These are phyloP conservation scores for Cicer judaicum DNA, from an alignment of 306 rosid species.

Conservation along the genomic window DNA sequence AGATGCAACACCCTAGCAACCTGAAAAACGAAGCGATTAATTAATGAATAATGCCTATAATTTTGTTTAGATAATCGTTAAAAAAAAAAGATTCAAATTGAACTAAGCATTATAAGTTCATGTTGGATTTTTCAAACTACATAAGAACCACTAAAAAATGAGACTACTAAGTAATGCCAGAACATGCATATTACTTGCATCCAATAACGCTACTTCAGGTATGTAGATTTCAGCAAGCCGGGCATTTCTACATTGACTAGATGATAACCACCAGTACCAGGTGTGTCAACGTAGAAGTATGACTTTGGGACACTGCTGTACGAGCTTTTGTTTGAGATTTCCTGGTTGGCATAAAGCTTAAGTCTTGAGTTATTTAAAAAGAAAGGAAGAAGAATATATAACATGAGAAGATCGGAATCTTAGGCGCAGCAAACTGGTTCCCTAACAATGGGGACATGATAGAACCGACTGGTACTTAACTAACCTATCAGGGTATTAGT, in stretches of 20 bases:
- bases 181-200: conserved; percentile 34
- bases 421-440: neutral
- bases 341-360: neutral
- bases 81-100: conserved; percentile 4
- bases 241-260: conserved; percentile 3
- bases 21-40: conserved; percentile 57
- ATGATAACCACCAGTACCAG: conserved; percentile 7
- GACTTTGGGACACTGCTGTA: neutral
- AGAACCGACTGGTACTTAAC: neutral
- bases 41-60: conserved; percentile 29
- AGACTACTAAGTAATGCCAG: conserved; percentile 6
- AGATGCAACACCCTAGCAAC: conserved; percentile 95
- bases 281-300: neutral
- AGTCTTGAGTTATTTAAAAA: neutral
- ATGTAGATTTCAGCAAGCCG: conserved; percentile 28
- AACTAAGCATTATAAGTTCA: conserved; percentile 33
- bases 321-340: neutral
- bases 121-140: conserved; percentile 17
- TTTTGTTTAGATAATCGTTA: conserved; percentile 3
- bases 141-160: conserved; percentile 35
- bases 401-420: conserved; percentile 1
- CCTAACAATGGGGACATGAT: neutral
- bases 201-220: conserved; percentile 3
- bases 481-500: neutral
- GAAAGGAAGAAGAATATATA: neutral